Conservation (phyloP, 169 alveolate species). For the Cryptosporidium canis region DNA sequence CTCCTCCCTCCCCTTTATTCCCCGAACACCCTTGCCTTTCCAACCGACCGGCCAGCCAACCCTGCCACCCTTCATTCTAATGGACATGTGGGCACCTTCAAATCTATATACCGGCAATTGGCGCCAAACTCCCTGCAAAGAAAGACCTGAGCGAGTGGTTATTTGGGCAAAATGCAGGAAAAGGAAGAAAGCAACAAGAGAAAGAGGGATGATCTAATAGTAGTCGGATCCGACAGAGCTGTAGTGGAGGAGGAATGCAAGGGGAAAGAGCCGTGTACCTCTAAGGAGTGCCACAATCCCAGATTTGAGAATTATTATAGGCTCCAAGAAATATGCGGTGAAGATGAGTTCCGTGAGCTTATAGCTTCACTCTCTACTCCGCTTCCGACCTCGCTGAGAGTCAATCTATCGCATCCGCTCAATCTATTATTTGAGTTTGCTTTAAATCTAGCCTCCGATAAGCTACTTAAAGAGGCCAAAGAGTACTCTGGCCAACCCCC, state of each 20-base stretch:
- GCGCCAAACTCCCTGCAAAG: not conserved
- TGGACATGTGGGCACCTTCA: not conserved
- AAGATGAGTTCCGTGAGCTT: not conserved
- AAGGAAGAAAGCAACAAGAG: not conserved
- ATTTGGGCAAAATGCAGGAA: not conserved
- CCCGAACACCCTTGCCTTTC: no score
- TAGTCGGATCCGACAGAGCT: not conserved
- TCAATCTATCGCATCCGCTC: conserved; percentile 9
- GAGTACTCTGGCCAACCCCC: not conserved
- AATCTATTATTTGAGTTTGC: not conserved
- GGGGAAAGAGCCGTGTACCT: not conserved
- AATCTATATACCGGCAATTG: not conserved
- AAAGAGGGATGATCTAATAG: not conserved
- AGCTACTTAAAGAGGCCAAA: not conserved
- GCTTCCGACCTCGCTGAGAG: conserved; percentile 30
- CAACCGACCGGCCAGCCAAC: no score
- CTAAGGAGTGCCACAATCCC: not conserved
- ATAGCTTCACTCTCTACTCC: not conserved
- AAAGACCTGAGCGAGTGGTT: not conserved
- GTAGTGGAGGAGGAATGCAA: not conserved
- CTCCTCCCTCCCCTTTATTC: not conserved
- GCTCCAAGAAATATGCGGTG: not conserved
- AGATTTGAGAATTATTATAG: conserved; percentile 6
- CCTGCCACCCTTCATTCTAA: not conserved
- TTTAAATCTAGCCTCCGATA: not conserved